Base-by-base conservation (phyloP, 2,329 filamentous ascomycete genomes). In the Fusarium robinianum region DNA sequence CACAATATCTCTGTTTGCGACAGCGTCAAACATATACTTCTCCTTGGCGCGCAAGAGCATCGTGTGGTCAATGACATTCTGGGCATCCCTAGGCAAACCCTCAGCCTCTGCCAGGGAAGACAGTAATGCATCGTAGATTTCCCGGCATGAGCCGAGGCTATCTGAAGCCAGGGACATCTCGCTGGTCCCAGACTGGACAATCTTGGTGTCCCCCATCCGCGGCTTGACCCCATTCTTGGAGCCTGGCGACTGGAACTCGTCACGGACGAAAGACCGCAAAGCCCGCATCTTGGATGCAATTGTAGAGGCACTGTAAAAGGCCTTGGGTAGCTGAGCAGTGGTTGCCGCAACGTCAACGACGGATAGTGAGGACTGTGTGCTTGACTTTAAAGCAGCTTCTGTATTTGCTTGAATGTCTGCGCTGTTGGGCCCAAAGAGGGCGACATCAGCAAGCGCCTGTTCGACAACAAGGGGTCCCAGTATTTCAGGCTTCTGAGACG, bases 1-100 rank as follows among this genome's bases (percentile, higher is more conserved):
- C 2, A 87, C 77, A n/a, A 91, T 78, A 5, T 76, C 69, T 49
- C 79, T 78, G 59, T 94, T 94, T 33, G 72, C 77, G 11, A 70
- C 67, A 46, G 81, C 83, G 58, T 90, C 73, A 49, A 85, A 84
- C 1, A 85, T 67, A 50, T 85, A 86, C 41, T 74, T 77, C 55
- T 82, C 80, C 50, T 78, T 79, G 6, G 81, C 79, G 11, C 83
- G 78, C 24, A 80, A 66, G 8, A 85, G 67, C 73, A 83, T 82
- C 4, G 73, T 65, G 49, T 84, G 77, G 48, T 84, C 77, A 9
- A 82, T 60, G 6, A 79, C 63, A 10, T 68, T 69, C 38, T 80
- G 77, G 1, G 76, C 78, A 46, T 77, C 71, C 26, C 69, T 70
- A 1, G 79, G 74, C 5, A 81, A 69, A 1, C 72, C 73, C 25